These are phyloP conservation scores for Chlamydomonas reinhardtii DNA, from an alignment of 163 green algal genomes.

Conservation along the genomic window DNA sequence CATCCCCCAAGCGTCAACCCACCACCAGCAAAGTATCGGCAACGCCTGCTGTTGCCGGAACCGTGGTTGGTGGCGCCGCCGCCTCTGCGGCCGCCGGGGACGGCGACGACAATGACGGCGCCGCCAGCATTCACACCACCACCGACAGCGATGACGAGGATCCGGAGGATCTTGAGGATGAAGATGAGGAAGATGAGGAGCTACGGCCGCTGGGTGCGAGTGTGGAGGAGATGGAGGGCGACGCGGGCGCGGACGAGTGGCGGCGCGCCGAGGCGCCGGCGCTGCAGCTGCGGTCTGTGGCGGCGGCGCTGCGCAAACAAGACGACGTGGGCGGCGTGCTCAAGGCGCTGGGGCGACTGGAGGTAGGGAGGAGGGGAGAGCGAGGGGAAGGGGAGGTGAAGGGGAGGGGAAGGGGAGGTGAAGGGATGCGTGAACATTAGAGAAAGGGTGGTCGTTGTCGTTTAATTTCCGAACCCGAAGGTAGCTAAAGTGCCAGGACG, in stretches of 20 bases:
- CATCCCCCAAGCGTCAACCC: too few relatives aligned
- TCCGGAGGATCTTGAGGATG: constrained; percentile 61
- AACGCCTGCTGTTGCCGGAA: neutral
- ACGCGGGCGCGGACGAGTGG: constrained; percentile 40
- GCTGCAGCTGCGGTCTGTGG: constrained; percentile 74
- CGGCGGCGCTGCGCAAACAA: constrained; percentile 73
- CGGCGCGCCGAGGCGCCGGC: constrained; percentile 9
- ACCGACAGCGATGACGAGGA: constrained; percentile 56
- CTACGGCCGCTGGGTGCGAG: constrained; percentile 7
- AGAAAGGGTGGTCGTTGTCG: too few relatives aligned
- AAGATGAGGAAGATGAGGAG: constrained; percentile 18
- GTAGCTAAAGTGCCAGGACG: too few relatives aligned
- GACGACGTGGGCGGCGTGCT: constrained; percentile 78
- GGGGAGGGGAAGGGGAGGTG: too few relatives aligned
- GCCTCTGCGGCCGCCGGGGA: too few relatives aligned
- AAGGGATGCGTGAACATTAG: too few relatives aligned
- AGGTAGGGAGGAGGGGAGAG: neutral
- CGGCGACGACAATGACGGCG: neutral
- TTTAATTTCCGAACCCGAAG: too few relatives aligned
- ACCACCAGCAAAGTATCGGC: too few relatives aligned
- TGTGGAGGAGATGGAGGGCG: constrained; percentile 56
- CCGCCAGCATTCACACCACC: neutral
- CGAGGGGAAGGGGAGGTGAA: neutral
- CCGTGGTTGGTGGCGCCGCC: neutral
- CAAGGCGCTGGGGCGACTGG: constrained; percentile 60